phyloP scores from a whole-genome alignment of 2,329 filamentous ascomycete species.

The Calonectria montana region DNA sequence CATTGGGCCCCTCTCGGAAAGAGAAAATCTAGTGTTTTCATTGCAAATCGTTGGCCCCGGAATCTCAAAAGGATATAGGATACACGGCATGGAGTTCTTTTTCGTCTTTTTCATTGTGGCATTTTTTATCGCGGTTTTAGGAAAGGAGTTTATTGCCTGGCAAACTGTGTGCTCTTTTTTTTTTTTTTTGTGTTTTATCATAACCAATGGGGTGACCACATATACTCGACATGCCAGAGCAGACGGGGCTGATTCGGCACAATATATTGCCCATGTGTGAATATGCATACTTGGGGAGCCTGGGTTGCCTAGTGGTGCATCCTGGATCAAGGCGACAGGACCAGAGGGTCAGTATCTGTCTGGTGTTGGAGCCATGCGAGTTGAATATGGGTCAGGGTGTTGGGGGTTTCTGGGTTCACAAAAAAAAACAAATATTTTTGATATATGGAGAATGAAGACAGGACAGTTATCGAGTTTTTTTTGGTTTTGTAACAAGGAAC shows the following conservation, averaged over 20 bases:
- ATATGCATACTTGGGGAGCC: not conserved
- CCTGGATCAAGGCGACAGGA: not conserved
- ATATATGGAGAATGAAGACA: slow-evolving; percentile 8
- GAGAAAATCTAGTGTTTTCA: slow-evolving; percentile 37
- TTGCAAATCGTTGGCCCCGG: slow-evolving; percentile 39
- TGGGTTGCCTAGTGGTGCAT: not conserved
- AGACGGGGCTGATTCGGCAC: not conserved
- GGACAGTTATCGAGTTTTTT: not conserved
- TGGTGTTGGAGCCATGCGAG: not conserved
- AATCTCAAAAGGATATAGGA: slow-evolving; percentile 44
- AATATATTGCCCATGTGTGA: not conserved
- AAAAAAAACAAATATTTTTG: slow-evolving; percentile 19
- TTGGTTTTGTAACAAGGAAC: slow-evolving; percentile 25
- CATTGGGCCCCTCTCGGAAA: slow-evolving; percentile 32
- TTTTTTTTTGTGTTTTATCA: not conserved
- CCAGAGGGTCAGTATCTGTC: not conserved
- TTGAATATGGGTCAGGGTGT: slow-evolving; percentile 22
- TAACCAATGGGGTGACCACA: slow-evolving; percentile 3
- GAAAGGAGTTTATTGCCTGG: slow-evolving; percentile 26
- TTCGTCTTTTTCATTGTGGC: slow-evolving; percentile 27
- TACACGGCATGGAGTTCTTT: slow-evolving; percentile 44
- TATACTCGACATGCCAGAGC: not conserved
- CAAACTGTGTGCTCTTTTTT: slow-evolving; percentile 23
- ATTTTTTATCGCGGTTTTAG: slow-evolving; percentile 30
- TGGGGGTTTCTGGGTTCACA: slow-evolving; percentile 24